phyloP scores from a whole-genome alignment of 164 flowering plant species.

The Amborella trichopoda region DNA sequence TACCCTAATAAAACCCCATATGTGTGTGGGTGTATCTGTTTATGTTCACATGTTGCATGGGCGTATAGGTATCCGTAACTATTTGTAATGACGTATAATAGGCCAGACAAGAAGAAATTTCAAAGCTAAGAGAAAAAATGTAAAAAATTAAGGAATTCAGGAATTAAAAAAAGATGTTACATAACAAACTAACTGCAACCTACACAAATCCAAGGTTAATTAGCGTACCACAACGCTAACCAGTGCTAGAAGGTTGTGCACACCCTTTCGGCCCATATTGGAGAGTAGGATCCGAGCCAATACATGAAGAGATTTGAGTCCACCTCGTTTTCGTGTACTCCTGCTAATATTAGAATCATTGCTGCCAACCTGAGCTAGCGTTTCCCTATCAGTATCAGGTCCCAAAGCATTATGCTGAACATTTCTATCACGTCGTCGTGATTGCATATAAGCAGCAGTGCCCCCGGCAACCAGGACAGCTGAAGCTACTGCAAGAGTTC shows the following conservation, averaged over 20 bases:
- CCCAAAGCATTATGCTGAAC: constrained; percentile 24
- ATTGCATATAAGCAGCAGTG: constrained; percentile 65
- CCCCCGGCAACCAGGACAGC: constrained; percentile 82
- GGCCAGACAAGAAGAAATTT: no score
- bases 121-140: no score
- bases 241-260: constrained; percentile 55
- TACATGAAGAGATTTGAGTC: constrained; percentile 65
- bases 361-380: constrained; percentile 12
- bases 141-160: no score
- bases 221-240: constrained; percentile 72
- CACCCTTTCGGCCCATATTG: constrained; percentile 64
- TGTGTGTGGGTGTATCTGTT: no score
- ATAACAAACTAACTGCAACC: no score
- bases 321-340: constrained; percentile 42
- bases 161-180: no score
- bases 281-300: constrained; percentile 76
- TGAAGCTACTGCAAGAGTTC: constrained; percentile 59
- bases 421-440: constrained; percentile 22
- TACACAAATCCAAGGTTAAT: no score
- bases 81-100: no score
- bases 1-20: no score
- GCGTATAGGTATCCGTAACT: no score
- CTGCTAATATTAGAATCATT: constrained; percentile 20
- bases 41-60: no score
- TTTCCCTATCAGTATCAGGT: constrained; percentile 17